Conservation (phyloP, 2,329 filamentous ascomycete species). For the Ophiostoma novo-ulmi region DNA sequence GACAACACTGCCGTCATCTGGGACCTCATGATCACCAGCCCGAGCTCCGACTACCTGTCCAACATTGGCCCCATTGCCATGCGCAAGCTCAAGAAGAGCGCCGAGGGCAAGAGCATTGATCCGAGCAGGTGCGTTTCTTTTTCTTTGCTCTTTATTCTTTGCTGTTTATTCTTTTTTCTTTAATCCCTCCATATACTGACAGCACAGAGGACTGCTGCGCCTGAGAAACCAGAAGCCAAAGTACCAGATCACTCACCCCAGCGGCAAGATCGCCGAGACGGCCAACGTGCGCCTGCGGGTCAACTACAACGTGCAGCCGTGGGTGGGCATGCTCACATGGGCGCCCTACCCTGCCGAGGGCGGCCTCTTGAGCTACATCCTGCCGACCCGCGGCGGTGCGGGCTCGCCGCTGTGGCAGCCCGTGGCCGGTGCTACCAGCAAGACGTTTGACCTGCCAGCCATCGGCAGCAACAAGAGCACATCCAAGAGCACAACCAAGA, state of each 20-base stretch:
- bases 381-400: conserved; percentile 19
- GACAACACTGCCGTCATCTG: conserved; percentile 80
- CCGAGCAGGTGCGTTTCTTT: conserved; percentile 34
- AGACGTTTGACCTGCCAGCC: conserved; percentile 59
- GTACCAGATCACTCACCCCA: conserved; percentile 92
- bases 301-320: conserved; percentile 96
- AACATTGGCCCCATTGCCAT: conserved; percentile 56
- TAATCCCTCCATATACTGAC: background rate
- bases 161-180: background rate
- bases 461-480: conserved; percentile 34
- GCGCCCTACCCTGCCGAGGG: conserved; percentile 43
- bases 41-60: conserved; percentile 57
- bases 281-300: conserved; percentile 72
- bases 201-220: conserved; percentile 60
- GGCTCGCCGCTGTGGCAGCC: conserved; percentile 51
- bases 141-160: background rate
- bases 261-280: conserved; percentile 68
- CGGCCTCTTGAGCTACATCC: conserved; percentile 19
- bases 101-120: conserved; percentile 56
- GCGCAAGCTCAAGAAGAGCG: conserved; percentile 57
- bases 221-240: conserved; percentile 86
- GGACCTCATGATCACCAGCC: conserved; percentile 85
- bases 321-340: conserved; percentile 88
- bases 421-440: conserved; percentile 59
- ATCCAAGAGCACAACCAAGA: conserved; percentile 12